Evolutionary conservation across 805 yeast genomes (phyloP).

Genomic region (Candida boleticola): DNA sequence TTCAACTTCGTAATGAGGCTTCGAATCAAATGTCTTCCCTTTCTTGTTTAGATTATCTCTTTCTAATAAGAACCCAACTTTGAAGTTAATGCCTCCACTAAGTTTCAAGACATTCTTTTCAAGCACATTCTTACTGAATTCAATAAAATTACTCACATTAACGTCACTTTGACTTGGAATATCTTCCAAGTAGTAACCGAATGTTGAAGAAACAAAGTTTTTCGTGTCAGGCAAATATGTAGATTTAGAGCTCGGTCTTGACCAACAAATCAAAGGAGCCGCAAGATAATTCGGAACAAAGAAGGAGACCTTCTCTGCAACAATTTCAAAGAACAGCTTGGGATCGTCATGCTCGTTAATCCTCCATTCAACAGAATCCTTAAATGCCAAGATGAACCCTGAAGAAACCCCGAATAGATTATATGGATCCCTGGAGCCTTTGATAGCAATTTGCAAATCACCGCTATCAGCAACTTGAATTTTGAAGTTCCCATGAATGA

Average conservation of each 20-base stretch:
- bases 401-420: constrained; percentile 60
- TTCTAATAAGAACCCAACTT: constrained; percentile 58
- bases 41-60: constrained; percentile 26
- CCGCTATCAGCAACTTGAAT: constrained; percentile 51
- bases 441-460: constrained; percentile 56
- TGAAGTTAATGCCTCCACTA: constrained; percentile 59
- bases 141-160: background rate
- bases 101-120: constrained; percentile 58
- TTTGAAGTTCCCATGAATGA: constrained; percentile 68
- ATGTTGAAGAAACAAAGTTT: constrained; percentile 42
- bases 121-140: constrained; percentile 14
- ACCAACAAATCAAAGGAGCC: constrained; percentile 53
- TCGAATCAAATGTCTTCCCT: constrained; percentile 38
- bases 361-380: constrained; percentile 54
- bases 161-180: constrained; percentile 1
- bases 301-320: constrained; percentile 61
- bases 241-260: constrained; percentile 43
- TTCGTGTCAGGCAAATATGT: constrained; percentile 48
- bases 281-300: constrained; percentile 75
- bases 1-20: constrained; percentile 60
- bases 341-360: constrained; percentile 72
- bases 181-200: constrained; percentile 47
- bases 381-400: constrained; percentile 77
- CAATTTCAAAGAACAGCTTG: constrained; percentile 59
- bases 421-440: constrained; percentile 82